Percentiles rank a stretch among this genome's conserved stretches.
phyloP scores from a whole-genome alignment of 2,329 filamentous ascomycete genomes.

The Penicillium sp. region DNA sequence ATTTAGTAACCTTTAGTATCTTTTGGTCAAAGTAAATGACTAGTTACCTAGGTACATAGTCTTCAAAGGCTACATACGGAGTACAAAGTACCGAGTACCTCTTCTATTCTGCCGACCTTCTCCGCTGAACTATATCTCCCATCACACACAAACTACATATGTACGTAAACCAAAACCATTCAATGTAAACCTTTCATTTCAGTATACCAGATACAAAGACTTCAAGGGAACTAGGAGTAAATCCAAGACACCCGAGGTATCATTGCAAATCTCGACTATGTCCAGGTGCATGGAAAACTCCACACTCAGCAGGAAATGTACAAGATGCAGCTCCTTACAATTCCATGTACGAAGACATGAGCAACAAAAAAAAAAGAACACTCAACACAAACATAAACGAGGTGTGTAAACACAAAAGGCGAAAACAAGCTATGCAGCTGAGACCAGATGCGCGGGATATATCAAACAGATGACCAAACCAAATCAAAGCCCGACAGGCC shows the following conservation, averaged over 20 bases:
- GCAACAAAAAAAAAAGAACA: not conserved
- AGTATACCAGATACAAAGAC: conserved; percentile 3
- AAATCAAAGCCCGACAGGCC: conserved; percentile 6
- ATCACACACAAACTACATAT: too few relatives aligned
- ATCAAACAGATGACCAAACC: conserved; percentile 20
- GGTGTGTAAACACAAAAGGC: not conserved
- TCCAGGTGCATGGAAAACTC: conserved; percentile 9
- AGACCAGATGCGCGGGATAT: conserved; percentile 25
- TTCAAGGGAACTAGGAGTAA: not conserved
- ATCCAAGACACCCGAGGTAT: conserved; percentile 10
- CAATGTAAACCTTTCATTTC: not conserved
- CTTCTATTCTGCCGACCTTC: not conserved
- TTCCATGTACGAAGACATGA: not conserved
- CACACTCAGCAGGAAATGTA: conserved; percentile 20
- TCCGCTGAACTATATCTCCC: not conserved
- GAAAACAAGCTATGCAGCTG: conserved; percentile 19
- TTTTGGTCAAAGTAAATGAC: not conserved
- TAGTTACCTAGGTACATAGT: too few relatives aligned
- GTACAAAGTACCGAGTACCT: too few relatives aligned
- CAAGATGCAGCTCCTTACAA: conserved; percentile 13
- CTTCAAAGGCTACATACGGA: not conserved
- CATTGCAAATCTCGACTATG: conserved; percentile 13
- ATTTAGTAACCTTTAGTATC: not conserved
- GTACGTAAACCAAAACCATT: too few relatives aligned
- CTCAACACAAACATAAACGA: not conserved